Base-by-base conservation (phyloP, 2,329 filamentous ascomycete species). In the Aspergillus udagawae region DNA sequence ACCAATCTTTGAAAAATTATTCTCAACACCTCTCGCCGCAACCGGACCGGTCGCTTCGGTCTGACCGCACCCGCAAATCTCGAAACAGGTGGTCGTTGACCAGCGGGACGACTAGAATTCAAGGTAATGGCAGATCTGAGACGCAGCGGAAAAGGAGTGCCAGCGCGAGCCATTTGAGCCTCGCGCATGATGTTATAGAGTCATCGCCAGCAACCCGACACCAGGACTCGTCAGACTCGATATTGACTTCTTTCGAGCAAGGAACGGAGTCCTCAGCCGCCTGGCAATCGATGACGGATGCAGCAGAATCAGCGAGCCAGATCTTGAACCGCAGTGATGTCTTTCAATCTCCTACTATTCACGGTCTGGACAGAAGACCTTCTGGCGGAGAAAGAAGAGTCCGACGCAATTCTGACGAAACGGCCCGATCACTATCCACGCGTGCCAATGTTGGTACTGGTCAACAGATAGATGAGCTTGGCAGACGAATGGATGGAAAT, bases 271-370 rank as follows among this genome's bases (percentile, higher is more conserved):
- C 89, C 1, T 90, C 86, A 2, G 78, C 87, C 32, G 80, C 88
- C 1, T 80, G 86, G 3, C 90, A 89, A 3, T 86, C 85, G 0
- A 84, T 83, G 54, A 89, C 92, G 45, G 90, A 92, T 57, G 84
- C 81, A n/a, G 80, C 81, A 55, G 87, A 88, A 50, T 95, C 92
- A 3, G 93, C 90, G 2, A 97, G 93, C 70, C 92, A 96, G 73
- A 97, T 97, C 41, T 77, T 99, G 8, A 84, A 85, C 53, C 86
- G 90, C 35, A 97, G 92, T 65, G 91, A 94, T 65, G 89, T 97
- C 8, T 97, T 99, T 67, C 86, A 89, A 63, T 87, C 86, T 27
- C 91, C 91, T 17, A 90, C 88, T 0, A 83, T 92, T 50, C 67
- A 74, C 51, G 70, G 67, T 41, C 63, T 72, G 63, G 64, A 68